Evolutionary conservation across 495 filamentous ascomycete species (phyloP).

Genomic region (Hyaloscypha finlandica): DNA sequence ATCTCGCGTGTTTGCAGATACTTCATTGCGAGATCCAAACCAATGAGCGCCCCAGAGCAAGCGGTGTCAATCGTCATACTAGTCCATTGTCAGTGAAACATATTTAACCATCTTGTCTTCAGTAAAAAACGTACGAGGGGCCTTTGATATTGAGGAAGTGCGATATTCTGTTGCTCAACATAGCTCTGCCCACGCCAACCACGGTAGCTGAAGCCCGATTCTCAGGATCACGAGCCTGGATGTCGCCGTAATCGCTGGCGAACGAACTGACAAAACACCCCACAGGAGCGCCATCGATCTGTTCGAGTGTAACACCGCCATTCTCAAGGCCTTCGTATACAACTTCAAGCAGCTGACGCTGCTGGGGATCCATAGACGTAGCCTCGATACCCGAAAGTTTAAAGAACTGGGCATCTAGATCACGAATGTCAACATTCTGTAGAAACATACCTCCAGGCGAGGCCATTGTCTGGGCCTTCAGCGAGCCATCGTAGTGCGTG

Average conservation of each 20-base stretch:
- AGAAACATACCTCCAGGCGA: constrained; percentile 36
- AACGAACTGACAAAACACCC: constrained; percentile 37
- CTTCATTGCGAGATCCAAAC: too few relatives aligned
- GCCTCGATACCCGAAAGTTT: constrained; percentile 45
- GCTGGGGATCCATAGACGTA: constrained; percentile 51
- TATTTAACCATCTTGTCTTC: constrained; percentile 54
- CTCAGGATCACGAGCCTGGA: constrained; percentile 39
- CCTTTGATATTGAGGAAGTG: constrained; percentile 57
- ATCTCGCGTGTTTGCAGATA: too few relatives aligned
- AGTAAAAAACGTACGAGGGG: constrained; percentile 56
- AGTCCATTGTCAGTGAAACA: constrained; percentile 51
- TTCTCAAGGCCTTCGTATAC: constrained; percentile 32
- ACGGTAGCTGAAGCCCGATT: constrained; percentile 31
- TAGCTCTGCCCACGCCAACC: constrained; percentile 47
- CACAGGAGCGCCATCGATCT: constrained; percentile 27
- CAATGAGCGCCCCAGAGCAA: too few relatives aligned
- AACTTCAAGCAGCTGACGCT: constrained; percentile 57
- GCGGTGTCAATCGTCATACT: too few relatives aligned
- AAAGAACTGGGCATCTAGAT: constrained; percentile 58
- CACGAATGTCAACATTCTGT: constrained; percentile 44
- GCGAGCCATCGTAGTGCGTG: constrained; percentile 32
- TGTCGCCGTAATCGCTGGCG: constrained; percentile 36
- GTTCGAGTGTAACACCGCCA: constrained; percentile 32
- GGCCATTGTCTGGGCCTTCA: constrained; percentile 14
- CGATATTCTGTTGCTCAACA: constrained; percentile 62